These are phyloP conservation scores for Mycena latifolia DNA, from an alignment of 768 basidiomycete species.

Conservation along the genomic window DNA sequence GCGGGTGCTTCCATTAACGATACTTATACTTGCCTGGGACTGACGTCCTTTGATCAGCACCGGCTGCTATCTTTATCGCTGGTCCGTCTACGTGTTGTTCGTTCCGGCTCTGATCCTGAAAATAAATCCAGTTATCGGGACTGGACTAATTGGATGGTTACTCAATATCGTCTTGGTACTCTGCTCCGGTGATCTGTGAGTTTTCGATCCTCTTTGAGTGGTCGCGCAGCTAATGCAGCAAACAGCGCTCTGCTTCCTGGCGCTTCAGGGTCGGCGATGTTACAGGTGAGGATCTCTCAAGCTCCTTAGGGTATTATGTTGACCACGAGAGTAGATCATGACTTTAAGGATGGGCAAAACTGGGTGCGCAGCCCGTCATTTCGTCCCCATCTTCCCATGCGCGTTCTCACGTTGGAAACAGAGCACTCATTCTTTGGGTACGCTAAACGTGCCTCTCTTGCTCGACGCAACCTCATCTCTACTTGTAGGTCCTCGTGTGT, in stretches of 20 bases:
- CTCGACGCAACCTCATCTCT: background rate
- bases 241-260: conserved; percentile 76
- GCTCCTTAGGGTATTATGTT: background rate
- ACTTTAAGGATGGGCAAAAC: conserved; percentile 79
- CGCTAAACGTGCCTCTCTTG: background rate
- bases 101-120: background rate
- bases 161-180: conserved; percentile 90
- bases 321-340: conserved; percentile 67
- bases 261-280: conserved; percentile 77
- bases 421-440: conserved; percentile 85
- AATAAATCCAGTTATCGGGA: conserved; percentile 68
- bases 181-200: conserved; percentile 83
- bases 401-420: too few species aligned
- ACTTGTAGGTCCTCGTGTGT: conserved; percentile 74
- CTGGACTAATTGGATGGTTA: conserved; percentile 85
- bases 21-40: background rate
- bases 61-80: conserved; percentile 46
- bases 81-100: conserved; percentile 21
- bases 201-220: conserved; percentile 26
- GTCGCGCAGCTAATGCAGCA: conserved; percentile 3
- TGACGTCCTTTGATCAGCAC: conserved; percentile 31
- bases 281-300: conserved; percentile 56
- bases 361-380: too few species aligned
- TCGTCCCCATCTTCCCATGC: too few species aligned
- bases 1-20: conserved; percentile 59